Evolutionary conservation across 2,329 filamentous ascomycete species (phyloP), one percentile per base, ranked within the genome.

Genomic region (Ascochyta lentis): DNA sequence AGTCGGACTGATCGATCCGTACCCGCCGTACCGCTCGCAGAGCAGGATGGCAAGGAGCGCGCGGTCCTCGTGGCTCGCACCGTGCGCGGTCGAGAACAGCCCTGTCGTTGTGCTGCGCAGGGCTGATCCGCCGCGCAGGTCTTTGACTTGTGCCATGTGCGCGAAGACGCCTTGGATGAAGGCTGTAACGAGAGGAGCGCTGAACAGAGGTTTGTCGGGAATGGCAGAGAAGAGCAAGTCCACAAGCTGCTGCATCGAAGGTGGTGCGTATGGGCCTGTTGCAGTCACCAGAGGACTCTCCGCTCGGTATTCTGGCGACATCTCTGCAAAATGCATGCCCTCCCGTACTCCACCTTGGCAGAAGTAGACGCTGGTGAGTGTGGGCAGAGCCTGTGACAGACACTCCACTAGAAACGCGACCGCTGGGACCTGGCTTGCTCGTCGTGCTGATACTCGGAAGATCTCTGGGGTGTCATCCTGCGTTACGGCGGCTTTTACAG

Each of bases 341-440:
- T 96, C 92, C 37, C 92, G 83, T 58, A 96, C 93, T 7, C 92
- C 93, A 19, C 93, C 91, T 65, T 91, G 89, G 70, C 92, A 96
- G 76, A 96, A 97, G 0, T 88, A 89, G 3, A 93, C 90, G 39
- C 86, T 59, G 7, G 44, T 85, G 63, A 96, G 88, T 39, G 81
- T 81, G 4, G 90, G 90, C 2, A 96, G 81, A 0, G 87, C 84
- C 37, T 84, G 79, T 29, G 89, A 80, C 15, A 97, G 83, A 16
- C 90, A 88, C 29, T 89, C 85, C n/a, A 96, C 86, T 4, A 96
- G 86, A 27, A 91, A 86, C 0, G 87, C 86, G 29, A 96, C 92
- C 27, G 93, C 92, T 1, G 91, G 90, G 37, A 96, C 92, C 74
- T 97, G 93, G 12, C 83, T 81, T 9, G 91, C 88, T 41, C 93